Base-by-base conservation (phyloP, 345 rosid species). In the Eucalyptus grandis region DNA sequence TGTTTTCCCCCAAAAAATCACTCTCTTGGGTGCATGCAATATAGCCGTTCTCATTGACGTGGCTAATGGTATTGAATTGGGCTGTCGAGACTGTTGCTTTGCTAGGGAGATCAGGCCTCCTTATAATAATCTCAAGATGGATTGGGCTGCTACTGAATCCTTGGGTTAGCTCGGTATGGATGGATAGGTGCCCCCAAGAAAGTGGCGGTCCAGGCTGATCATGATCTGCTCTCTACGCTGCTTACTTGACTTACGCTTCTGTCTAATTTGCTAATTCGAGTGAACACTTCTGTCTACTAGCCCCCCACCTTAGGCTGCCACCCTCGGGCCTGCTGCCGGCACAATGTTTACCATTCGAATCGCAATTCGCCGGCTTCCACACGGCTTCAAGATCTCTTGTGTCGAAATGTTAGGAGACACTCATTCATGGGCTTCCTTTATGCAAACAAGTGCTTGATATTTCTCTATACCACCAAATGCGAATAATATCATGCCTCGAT, bases 311-410 rank as follows among this genome's bases (percentile, higher is more conserved):
- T 34, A 69, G 81, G 43, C 24, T 19, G 22, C 81, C 40, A 8
- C 22, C 1, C 40, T 16, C 1, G 22, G 19, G 43, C 40, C 56
- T 31, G 43, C 43, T 31, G 80, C 80, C 22, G 12, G 19, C 43
- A 34, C 43, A 34, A 31, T 67, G 17, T 69, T 31, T 16, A 9
- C 24, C 43, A 10, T 31, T 69, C 1, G 7, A 69, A 9, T 17
- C 7, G 44, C 81, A 8, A 69, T 31, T 9, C 5, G 0, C 11
- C 22, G 0, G 19, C 40, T 1, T 8, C 19, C 10, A 14, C 44
- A 31, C 24, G 2, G 2, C 4, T 34, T 69, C 43, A 1, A 69
- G 46, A 37, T 72, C 82, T 34, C 24, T 31, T 0, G 6, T 8
- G 24, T 31, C 11, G 1, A 16, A 16, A 69, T 34, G 24, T 34